phyloP scores from a whole-genome alignment of 2,329 filamentous ascomycete genomes.

The Anthostomella pinea region DNA sequence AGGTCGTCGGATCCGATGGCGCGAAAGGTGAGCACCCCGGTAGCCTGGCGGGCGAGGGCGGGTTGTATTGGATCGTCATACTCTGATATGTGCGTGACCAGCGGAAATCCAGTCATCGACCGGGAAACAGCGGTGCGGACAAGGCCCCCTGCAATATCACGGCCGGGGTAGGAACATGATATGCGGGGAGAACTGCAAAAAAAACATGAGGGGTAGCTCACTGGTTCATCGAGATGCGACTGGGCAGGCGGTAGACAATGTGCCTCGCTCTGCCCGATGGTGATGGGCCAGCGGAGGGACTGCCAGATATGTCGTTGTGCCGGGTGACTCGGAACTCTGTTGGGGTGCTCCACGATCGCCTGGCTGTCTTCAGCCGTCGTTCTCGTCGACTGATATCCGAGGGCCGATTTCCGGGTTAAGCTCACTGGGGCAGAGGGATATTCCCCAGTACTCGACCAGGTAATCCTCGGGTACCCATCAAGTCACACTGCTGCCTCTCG shows the following conservation, averaged over 20 bases:
- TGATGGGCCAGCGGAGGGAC: slow-evolving; percentile 11
- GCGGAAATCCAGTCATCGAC: slow-evolving; percentile 22
- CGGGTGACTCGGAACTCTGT: slow-evolving; percentile 6
- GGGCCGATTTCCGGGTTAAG: too few species aligned
- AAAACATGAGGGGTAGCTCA: slow-evolving; percentile 18
- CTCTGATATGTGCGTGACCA: slow-evolving; percentile 23
- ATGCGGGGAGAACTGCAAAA: slow-evolving; percentile 13
- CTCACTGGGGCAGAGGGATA: too few species aligned
- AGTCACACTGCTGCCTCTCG: too few species aligned
- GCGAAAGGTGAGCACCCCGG: neutral
- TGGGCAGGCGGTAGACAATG: slow-evolving; percentile 7
- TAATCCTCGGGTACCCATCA: too few species aligned
- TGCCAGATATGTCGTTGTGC: slow-evolving; percentile 13
- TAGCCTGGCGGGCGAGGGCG: too few species aligned
- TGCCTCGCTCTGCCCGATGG: slow-evolving; percentile 3
- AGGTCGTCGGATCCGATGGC: neutral
- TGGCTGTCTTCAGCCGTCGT: slow-evolving; percentile 10
- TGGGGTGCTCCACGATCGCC: slow-evolving; percentile 9
- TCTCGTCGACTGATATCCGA: slow-evolving; percentile 11
- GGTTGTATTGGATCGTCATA: slow-evolving; percentile 4
- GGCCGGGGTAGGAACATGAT: slow-evolving; percentile 11
- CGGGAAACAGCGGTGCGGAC: slow-evolving; percentile 15
- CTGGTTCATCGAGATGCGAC: slow-evolving; percentile 9
- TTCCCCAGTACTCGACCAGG: too few species aligned
- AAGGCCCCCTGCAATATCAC: slow-evolving; percentile 20